A percentile compares a stretch with the other conserved stretches of the same genome.
Conservation (phyloP, 2,329 filamentous ascomycete species). For the Aspergillus arachidicola region DNA sequence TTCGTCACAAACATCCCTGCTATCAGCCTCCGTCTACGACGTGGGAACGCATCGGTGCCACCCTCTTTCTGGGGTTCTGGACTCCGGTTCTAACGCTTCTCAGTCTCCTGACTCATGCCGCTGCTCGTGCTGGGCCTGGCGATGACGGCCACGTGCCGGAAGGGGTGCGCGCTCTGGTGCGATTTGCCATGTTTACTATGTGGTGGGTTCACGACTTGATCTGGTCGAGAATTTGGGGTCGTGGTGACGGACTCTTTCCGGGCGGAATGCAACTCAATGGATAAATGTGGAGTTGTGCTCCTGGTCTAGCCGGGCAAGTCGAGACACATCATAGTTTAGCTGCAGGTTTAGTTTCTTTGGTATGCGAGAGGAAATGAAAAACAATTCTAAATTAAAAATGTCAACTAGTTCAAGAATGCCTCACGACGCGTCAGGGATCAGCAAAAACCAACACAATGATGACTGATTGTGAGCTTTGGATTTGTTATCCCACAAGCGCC, state of each 20-base stretch:
- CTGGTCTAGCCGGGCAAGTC: background rate
- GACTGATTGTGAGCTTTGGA: too few relatives aligned
- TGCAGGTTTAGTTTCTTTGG: background rate
- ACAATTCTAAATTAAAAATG: too few relatives aligned
- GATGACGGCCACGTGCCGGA: slow-evolving; percentile 4
- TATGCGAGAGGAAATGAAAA: too few relatives aligned
- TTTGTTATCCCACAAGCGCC: too few relatives aligned
- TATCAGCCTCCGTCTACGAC: background rate
- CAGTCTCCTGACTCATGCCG: slow-evolving; percentile 2
- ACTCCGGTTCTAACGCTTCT: slow-evolving; percentile 2
- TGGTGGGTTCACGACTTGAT: slow-evolving; percentile 3
- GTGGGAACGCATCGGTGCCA: slow-evolving; percentile 3
- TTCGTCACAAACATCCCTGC: slow-evolving; percentile 1
- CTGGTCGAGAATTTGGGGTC: slow-evolving; percentile 1
- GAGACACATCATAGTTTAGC: background rate
- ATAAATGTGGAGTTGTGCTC: background rate
- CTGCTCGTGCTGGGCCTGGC: slow-evolving; percentile 1
- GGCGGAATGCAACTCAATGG: background rate
- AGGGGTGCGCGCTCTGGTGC: slow-evolving; percentile 2
- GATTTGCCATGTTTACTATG: slow-evolving; percentile 5
- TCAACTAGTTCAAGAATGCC: too few relatives aligned
- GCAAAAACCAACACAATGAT: too few relatives aligned
- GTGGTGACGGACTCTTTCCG: slow-evolving; percentile 1
- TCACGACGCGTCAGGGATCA: too few relatives aligned
- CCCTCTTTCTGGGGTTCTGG: slow-evolving; percentile 5